phyloP scores from a whole-genome alignment of 2,329 filamentous ascomycete species.

The Fusarium sp. region DNA sequence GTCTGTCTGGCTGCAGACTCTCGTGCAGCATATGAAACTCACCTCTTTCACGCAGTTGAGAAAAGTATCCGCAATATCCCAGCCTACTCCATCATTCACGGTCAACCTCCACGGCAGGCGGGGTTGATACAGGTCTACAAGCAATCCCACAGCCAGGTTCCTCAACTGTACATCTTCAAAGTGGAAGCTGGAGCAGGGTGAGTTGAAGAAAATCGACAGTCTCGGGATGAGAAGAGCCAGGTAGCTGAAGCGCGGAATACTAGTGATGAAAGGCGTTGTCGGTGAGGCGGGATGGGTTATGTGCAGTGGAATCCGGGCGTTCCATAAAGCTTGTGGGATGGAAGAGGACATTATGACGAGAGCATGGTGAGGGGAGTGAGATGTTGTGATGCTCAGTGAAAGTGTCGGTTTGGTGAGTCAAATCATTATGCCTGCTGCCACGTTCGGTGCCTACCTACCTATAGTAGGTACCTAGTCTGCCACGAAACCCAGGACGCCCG shows the following conservation, averaged over 20 bases:
- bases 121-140: constrained; percentile 67
- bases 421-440: neutral
- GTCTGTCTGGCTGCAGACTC: neutral
- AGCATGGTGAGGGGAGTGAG: constrained; percentile 23
- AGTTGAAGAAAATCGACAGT: constrained; percentile 61
- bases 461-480: too few relatives aligned
- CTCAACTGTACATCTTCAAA: constrained; percentile 64
- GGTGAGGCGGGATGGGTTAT: constrained; percentile 61
- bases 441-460: neutral
- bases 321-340: constrained; percentile 63
- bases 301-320: constrained; percentile 61
- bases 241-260: constrained; percentile 68
- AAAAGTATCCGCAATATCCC: constrained; percentile 71
- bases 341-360: constrained; percentile 39
- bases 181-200: constrained; percentile 67
- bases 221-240: constrained; percentile 66
- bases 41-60: constrained; percentile 72
- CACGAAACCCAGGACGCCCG: too few relatives aligned
- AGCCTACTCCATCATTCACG: constrained; percentile 63
- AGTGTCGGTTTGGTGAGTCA: constrained; percentile 3
- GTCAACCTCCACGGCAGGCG: constrained; percentile 63
- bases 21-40: constrained; percentile 27
- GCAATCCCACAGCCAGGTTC: constrained; percentile 62
- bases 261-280: constrained; percentile 60
- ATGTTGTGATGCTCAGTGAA: neutral